Base-by-base conservation (phyloP, 371 early-diverging fungal genomes). In the Syncephalastrum racemosum region DNA sequence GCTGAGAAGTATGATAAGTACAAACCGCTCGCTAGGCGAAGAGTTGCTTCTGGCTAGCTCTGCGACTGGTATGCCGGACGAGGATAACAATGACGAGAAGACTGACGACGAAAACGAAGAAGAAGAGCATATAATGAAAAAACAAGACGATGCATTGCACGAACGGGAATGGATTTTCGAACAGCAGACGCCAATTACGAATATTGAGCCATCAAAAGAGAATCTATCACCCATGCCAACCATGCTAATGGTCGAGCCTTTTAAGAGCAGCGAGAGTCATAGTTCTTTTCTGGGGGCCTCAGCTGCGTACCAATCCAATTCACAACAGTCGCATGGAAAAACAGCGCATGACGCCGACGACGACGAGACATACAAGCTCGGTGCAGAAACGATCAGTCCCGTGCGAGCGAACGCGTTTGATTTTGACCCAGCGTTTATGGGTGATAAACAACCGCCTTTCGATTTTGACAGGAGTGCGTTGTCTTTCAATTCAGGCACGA, bases 351-450 rank as follows among this genome's bases (percentile, higher is more conserved):
- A 31, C 2, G 36, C 36, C 12, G 36, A 42, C 47, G 47, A 18
- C 42, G 12, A 19, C 19, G 13, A 41, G 15, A 20, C 8, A 14
- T 20, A 53, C 44, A 24, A 24, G 6, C 54, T n/a, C 22, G 27
- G n/a, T 42, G 53, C 44, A 22, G 46, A 54, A 56, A 18, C 56
- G n/a, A 56, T 48, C 42, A 55, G 56, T 25, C 54, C 60, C 4
- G 41, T 54, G 4, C 50, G 55, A 16, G 50, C 56, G 4, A 53
- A 50, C 15, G 61, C 51, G 10, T 50, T 55, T 18, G 45, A 55
- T n/a, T 50, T 55, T 45, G 61, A 61, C 41, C 61, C 55, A 13
- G 56, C 49, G 20, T 57, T 50, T 41, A 39, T 47, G 42, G 42
- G 54, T 16, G 39, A 41, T 41, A 57, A 24, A 16, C 43, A 56